phyloP scores from a whole-genome alignment of 2,329 filamentous ascomycete genomes.

The Penicillium nordicum region DNA sequence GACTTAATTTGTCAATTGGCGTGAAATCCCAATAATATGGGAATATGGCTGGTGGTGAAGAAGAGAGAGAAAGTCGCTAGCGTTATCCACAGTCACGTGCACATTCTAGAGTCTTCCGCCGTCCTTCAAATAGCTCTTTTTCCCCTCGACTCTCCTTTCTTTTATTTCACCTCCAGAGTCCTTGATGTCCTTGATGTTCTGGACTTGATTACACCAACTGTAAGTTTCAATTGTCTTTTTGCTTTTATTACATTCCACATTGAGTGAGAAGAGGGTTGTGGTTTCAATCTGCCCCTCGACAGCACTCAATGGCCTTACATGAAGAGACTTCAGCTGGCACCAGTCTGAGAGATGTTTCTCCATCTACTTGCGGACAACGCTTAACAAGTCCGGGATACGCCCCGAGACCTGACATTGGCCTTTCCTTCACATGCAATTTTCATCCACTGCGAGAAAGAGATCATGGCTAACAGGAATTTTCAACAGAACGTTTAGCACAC shows the following conservation, averaged over 20 bases:
- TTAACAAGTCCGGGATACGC: conserved; percentile 49
- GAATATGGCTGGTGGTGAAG: neutral
- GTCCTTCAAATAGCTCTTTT: conserved; percentile 23
- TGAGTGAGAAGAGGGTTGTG: neutral
- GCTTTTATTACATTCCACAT: neutral
- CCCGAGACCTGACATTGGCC: conserved; percentile 32
- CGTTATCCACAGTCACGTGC: conserved; percentile 22
- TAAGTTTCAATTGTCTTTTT: conserved; percentile 14
- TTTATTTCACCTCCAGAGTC: conserved; percentile 10
- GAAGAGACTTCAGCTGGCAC: conserved; percentile 65
- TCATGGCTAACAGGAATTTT: conserved; percentile 10
- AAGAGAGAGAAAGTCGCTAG: neutral
- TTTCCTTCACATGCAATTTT: conserved; percentile 6
- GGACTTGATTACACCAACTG: conserved; percentile 14
- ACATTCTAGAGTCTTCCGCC: conserved; percentile 42
- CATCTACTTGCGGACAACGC: conserved; percentile 59
- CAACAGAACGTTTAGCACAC: conserved; percentile 7
- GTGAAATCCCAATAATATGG: neutral
- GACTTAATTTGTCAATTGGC: neutral
- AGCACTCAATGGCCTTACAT: conserved; percentile 30
- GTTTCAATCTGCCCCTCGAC: conserved; percentile 8
- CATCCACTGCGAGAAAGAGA: neutral
- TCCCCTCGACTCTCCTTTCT: conserved; percentile 16
- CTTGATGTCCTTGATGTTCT: conserved; percentile 9
- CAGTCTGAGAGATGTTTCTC: conserved; percentile 60